phyloP scores from a whole-genome alignment of 768 basidiomycete genomes.

The Boletus rubescentipes region DNA sequence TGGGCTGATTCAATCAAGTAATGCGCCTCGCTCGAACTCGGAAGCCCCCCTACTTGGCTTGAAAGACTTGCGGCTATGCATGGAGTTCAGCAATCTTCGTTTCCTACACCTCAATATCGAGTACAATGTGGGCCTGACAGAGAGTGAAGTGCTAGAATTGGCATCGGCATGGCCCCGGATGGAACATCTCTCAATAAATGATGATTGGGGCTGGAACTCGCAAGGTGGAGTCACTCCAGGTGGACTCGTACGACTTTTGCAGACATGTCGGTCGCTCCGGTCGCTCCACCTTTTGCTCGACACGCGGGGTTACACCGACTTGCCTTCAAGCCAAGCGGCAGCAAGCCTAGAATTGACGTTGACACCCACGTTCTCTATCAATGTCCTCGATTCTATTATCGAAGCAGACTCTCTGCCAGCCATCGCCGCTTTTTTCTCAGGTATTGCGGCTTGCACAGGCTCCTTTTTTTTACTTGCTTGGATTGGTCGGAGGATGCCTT shows the following conservation, averaged over 20 bases:
- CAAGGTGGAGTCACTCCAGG: neutral
- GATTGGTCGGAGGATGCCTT: neutral
- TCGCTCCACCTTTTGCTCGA: neutral
- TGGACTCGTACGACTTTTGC: neutral
- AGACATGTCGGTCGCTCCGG: too few species aligned
- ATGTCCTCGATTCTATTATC: neutral
- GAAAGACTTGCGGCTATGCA: neutral
- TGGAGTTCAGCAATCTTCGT: neutral
- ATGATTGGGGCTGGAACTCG: neutral
- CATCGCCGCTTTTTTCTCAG: neutral
- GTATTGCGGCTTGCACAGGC: neutral
- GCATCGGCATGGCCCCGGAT: neutral
- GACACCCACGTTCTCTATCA: neutral
- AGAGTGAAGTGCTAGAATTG: neutral
- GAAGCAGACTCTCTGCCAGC: neutral
- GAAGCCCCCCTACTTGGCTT: neutral
- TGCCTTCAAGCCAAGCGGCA: neutral
- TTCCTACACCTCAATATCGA: neutral
- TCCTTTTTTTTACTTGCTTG: neutral
- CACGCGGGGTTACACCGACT: neutral
- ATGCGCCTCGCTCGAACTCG: neutral
- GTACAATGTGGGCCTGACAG: neutral
- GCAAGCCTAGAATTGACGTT: neutral
- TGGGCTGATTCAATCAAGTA: neutral
- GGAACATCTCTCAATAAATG: neutral